Percentiles rank a stretch among this genome's conserved stretches.
phyloP scores from a whole-genome alignment of 331 rosid genomes.

The Acacia pycnantha region DNA sequence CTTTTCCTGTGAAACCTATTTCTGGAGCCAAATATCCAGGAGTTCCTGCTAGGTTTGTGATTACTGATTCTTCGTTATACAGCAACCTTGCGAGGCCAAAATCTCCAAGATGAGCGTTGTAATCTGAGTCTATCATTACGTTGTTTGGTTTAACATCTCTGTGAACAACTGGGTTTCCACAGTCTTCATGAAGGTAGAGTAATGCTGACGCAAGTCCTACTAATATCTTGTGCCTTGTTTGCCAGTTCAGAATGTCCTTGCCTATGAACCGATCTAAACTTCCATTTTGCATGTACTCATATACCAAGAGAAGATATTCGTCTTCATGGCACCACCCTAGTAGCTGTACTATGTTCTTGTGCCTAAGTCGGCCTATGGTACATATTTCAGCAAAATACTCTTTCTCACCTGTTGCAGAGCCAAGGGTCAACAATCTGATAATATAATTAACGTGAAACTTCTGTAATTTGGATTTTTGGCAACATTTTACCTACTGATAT shows the following conservation, averaged over 20 bases:
- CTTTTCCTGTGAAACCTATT: constrained; percentile 49
- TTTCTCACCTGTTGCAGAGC: constrained; percentile 44
- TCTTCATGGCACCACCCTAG: constrained; percentile 58
- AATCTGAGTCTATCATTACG: constrained; percentile 45
- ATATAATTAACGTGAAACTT: not conserved
- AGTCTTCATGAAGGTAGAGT: constrained; percentile 60
- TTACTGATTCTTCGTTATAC: constrained; percentile 29
- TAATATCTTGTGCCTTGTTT: constrained; percentile 50
- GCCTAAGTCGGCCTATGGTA: constrained; percentile 58
- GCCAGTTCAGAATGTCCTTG: constrained; percentile 45
- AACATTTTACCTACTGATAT: not conserved
- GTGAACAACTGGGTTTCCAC: constrained; percentile 61
- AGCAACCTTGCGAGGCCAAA: constrained; percentile 58
- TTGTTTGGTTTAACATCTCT: constrained; percentile 61
- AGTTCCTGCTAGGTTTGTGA: constrained; percentile 52
- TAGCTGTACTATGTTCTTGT: constrained; percentile 56
- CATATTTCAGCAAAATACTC: constrained; percentile 65
- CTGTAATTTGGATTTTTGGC: not conserved
- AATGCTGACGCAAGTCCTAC: constrained; percentile 57
- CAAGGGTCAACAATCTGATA: constrained; percentile 1
- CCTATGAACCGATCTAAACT: constrained; percentile 56
- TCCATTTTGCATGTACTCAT: constrained; percentile 60
- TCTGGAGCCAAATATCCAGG: constrained; percentile 59
- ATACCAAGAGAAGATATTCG: constrained; percentile 42
- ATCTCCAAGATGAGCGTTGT: constrained; percentile 53